Conservation (phyloP, 2,329 filamentous ascomycete species). For the Chaetomium sp. region DNA sequence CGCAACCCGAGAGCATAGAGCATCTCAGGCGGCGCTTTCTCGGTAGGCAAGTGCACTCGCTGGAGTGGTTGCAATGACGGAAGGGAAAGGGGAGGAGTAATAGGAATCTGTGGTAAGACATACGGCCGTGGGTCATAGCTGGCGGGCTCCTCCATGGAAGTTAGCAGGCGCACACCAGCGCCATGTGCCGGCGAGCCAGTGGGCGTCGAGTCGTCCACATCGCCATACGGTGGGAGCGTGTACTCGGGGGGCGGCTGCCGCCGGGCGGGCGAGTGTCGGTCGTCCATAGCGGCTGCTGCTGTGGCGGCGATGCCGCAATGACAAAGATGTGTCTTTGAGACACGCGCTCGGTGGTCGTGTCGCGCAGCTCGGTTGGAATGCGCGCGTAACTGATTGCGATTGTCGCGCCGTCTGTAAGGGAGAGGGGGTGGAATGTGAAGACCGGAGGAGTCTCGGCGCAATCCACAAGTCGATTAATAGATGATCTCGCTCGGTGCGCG, state of each 20-base stretch:
- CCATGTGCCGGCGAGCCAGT: conserved; percentile 49
- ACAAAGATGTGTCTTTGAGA: conserved; percentile 20
- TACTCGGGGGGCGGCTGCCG: conserved; percentile 61
- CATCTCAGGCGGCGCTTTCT: conserved; percentile 23
- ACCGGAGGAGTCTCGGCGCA: neutral
- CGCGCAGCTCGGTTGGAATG: conserved; percentile 4
- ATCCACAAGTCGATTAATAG: neutral
- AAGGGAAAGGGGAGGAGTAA: conserved; percentile 30
- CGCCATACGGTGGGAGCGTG: conserved; percentile 58
- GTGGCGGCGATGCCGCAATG: conserved; percentile 17
- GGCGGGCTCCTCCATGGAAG: conserved; percentile 59
- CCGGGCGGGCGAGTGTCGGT: conserved; percentile 52
- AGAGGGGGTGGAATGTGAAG: conserved; percentile 10
- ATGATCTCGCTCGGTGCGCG: neutral
- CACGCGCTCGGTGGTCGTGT: conserved; percentile 9
- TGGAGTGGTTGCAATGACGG: conserved; percentile 18
- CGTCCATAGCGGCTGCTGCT: conserved; percentile 47
- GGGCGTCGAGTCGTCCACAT: conserved; percentile 52
- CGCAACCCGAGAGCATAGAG: conserved; percentile 8
- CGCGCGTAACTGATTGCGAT: conserved; percentile 8
- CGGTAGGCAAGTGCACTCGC: conserved; percentile 33
- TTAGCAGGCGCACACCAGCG: conserved; percentile 62
- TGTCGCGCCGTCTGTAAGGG: conserved; percentile 7
- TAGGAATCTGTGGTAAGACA: conserved; percentile 46
- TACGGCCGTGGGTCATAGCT: conserved; percentile 54